These are phyloP conservation scores for Fusarium denticulatum DNA, from an alignment of 2,329 filamentous ascomycete genomes.

Conservation along the genomic window DNA sequence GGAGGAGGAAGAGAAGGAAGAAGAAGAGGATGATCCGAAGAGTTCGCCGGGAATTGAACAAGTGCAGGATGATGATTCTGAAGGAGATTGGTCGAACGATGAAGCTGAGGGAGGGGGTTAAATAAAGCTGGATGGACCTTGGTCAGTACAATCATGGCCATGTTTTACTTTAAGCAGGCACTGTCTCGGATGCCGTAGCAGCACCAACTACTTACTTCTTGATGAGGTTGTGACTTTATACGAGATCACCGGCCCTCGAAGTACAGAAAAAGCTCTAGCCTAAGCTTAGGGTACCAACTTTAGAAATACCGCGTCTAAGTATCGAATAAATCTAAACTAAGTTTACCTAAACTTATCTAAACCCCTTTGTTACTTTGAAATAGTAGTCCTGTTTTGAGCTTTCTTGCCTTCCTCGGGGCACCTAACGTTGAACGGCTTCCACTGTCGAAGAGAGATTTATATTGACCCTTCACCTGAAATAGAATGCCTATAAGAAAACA, in stretches of 20 bases:
- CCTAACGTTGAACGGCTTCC: background rate
- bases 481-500: rapidly evolving
- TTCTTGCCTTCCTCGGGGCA: too few relatives aligned
- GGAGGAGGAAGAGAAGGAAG: background rate
- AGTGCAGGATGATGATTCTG: background rate
- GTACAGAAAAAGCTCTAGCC: too few relatives aligned
- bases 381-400: too few relatives aligned
- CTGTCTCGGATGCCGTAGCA: rapidly evolving
- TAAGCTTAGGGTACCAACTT: background rate
- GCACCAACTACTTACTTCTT: too few relatives aligned
- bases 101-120: background rate
- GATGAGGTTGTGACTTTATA: too few relatives aligned
- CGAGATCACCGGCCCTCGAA: too few relatives aligned
- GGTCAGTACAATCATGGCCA: rapidly evolving
- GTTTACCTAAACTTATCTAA: background rate
- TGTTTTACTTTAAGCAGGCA: rapidly evolving
- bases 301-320: background rate
- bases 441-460: background rate
- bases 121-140: background rate
- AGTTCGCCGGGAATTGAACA: background rate
- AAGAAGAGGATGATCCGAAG: background rate
- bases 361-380: background rate
- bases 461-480: rapidly evolving
- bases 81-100: background rate
- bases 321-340: background rate